phyloP scores from a whole-genome alignment of 768 basidiomycete genomes.

The Leccinum variicolor region DNA sequence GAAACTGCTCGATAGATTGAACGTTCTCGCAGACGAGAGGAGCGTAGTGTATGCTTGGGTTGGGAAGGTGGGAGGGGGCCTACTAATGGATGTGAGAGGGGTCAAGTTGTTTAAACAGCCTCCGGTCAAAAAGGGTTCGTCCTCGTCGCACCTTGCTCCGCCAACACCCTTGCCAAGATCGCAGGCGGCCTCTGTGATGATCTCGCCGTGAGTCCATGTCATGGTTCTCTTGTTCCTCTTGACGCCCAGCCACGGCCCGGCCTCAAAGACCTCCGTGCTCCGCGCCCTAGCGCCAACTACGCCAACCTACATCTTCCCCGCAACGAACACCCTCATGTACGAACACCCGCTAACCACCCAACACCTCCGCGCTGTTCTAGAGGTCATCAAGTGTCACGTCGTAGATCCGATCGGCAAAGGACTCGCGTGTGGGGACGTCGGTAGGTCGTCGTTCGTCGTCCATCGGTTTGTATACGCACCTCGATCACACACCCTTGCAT shows the following conservation, averaged over 20 bases:
- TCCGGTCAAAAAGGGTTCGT: slow-evolving; percentile 37
- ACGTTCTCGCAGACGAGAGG: slow-evolving; percentile 36
- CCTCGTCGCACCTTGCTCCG: slow-evolving; percentile 92
- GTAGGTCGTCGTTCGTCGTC: slow-evolving; percentile 38
- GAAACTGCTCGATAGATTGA: slow-evolving; percentile 56
- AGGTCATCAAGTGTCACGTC: slow-evolving; percentile 76
- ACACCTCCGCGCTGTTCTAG: slow-evolving; percentile 72
- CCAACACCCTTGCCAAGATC: slow-evolving; percentile 97
- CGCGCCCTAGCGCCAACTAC: slow-evolving; percentile 82
- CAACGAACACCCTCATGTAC: slow-evolving; percentile 99
- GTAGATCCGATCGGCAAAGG: slow-evolving; percentile 85
- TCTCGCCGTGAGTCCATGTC: slow-evolving; percentile 51
- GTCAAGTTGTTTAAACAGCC: slow-evolving; percentile 27
- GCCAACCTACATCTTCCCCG: slow-evolving; percentile 89
- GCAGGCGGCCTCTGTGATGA: slow-evolving; percentile 89
- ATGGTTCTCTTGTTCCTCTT: background rate
- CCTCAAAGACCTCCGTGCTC: slow-evolving; percentile 66
- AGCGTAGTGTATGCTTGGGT: slow-evolving; percentile 25
- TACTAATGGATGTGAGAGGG: slow-evolving; percentile 19
- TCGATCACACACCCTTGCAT: background rate
- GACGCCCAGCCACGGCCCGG: background rate
- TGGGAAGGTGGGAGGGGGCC: slow-evolving; percentile 14
- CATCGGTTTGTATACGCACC: background rate
- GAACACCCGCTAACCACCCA: slow-evolving; percentile 87
- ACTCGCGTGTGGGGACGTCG: slow-evolving; percentile 90